These are phyloP conservation scores for Zalerion maritima DNA, from an alignment of 495 filamentous ascomycete species.

Conservation along the genomic window DNA sequence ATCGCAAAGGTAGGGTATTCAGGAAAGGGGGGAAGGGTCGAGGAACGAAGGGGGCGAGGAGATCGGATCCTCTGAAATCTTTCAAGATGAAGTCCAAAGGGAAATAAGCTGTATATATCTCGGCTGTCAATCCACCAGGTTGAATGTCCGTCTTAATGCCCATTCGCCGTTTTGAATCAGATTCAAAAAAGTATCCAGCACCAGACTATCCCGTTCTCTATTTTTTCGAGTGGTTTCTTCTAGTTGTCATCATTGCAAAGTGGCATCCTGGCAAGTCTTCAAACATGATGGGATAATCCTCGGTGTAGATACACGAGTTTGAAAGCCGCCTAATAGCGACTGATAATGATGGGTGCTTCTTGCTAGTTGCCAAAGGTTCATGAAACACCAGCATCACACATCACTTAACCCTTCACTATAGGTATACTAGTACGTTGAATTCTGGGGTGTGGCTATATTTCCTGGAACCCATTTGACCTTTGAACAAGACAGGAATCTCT, in stretches of 20 bases:
- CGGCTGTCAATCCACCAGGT: background rate
- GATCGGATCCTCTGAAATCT: conserved; percentile 73
- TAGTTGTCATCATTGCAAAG: background rate
- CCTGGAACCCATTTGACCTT: no score
- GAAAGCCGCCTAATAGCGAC: no score
- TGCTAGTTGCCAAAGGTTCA: no score
- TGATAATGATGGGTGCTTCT: no score
- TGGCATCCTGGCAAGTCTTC: conserved; percentile 1
- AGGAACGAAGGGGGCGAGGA: conserved; percentile 37
- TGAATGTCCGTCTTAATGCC: background rate
- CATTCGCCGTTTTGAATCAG: background rate
- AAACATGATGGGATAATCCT: background rate
- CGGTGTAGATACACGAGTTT: no score
- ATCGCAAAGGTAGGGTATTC: conserved; percentile 54
- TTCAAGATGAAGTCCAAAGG: conserved; percentile 50
- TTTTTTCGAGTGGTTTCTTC: background rate
- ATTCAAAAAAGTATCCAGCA: background rate
- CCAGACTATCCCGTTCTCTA: background rate
- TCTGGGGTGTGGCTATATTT: no score
- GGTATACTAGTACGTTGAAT: no score
- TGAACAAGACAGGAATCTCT: no score
- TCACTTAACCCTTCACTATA: no score
- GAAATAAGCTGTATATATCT: conserved; percentile 12
- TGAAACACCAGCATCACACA: no score
- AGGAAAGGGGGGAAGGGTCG: conserved; percentile 40